Conservation (phyloP, 2,329 filamentous ascomycete species). For the Cryphonectria naterciae region DNA sequence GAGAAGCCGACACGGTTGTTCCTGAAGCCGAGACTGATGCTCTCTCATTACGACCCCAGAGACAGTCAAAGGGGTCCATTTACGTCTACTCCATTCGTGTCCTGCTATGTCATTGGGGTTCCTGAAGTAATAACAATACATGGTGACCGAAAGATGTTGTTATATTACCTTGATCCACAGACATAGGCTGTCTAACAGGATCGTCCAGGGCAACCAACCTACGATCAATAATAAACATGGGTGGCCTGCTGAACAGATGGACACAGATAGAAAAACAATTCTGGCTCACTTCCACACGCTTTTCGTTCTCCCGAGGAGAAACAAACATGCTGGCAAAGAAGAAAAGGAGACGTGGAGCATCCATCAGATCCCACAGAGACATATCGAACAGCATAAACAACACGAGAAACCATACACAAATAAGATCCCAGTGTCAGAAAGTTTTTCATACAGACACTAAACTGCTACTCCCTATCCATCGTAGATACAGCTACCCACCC, state of each 20-base stretch:
- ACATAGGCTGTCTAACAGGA: neutral
- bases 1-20: neutral
- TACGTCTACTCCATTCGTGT: neutral
- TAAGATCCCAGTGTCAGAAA: neutral
- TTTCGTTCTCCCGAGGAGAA: too few relatives aligned
- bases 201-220: neutral
- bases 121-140: neutral
- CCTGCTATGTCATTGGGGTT: neutral
- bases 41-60: neutral
- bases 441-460: neutral
- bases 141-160: neutral
- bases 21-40: neutral
- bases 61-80: neutral
- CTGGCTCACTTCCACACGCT: too few relatives aligned
- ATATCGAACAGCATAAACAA: conserved; percentile 36
- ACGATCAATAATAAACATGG: neutral
- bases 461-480: neutral
- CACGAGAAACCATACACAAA: neutral
- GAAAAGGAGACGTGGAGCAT: too few relatives aligned
- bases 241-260: too few relatives aligned
- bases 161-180: neutral
- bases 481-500: neutral
- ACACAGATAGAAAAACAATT: too few relatives aligned
- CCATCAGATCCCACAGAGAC: neutral
- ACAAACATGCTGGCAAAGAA: too few relatives aligned